phyloP scores from a whole-genome alignment of 1,284 basidiomycete genomes.

The Leccinum angustisporum region DNA sequence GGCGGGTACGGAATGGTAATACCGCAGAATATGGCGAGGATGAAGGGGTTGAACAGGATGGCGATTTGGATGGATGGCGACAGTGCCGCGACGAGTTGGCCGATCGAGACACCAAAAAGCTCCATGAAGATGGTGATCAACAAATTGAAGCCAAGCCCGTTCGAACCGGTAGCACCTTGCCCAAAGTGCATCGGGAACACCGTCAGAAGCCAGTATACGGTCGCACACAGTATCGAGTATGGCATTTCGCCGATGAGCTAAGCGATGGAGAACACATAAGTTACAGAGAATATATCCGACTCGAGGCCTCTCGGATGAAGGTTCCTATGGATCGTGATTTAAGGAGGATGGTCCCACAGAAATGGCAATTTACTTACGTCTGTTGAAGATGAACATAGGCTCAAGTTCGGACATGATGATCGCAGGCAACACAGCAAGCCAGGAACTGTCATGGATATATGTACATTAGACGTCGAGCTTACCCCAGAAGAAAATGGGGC shows the following conservation, averaged over 20 bases:
- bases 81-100: constrained; percentile 74
- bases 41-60: constrained; percentile 79
- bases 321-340: constrained; percentile 34
- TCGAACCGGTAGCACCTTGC: constrained; percentile 57
- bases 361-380: constrained; percentile 43
- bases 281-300: constrained; percentile 70
- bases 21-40: constrained; percentile 75
- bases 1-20: constrained; percentile 73
- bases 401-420: constrained; percentile 82
- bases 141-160: constrained; percentile 75
- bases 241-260: constrained; percentile 85
- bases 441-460: constrained; percentile 48
- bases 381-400: constrained; percentile 83
- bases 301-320: constrained; percentile 74
- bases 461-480: neutral
- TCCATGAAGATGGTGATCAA: constrained; percentile 72
- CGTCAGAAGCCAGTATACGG: constrained; percentile 80
- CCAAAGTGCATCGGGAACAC: constrained; percentile 76
- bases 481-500: constrained; percentile 21
- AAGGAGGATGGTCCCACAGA: neutral
- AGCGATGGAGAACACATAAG: constrained; percentile 77
- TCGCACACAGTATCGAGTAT: constrained; percentile 70
- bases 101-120: constrained; percentile 76
- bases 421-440: constrained; percentile 69
- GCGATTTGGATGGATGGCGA: constrained; percentile 77